Conservation (phyloP, 306 rosid genomes). For the Cucurbita moschata region DNA sequence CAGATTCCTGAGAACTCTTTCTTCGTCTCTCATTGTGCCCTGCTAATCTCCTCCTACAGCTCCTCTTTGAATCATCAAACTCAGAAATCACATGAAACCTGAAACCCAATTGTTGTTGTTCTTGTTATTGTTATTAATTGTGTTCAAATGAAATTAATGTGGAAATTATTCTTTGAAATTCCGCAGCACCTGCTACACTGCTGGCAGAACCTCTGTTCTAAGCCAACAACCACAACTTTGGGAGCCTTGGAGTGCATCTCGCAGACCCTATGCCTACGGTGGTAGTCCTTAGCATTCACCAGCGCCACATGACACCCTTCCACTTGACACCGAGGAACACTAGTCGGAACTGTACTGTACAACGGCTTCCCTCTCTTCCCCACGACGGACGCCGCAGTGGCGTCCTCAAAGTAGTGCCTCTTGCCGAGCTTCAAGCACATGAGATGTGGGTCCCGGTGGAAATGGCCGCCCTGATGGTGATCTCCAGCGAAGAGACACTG, state of each 20-base stretch:
- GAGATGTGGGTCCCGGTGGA: conserved; percentile 60
- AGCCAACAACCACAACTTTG: conserved; percentile 56
- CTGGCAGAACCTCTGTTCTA: conserved; percentile 91
- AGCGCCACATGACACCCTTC: conserved; percentile 86
- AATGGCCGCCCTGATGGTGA: conserved; percentile 16
- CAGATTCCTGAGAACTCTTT: conserved; percentile 69
- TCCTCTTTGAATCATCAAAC: conserved; percentile 83
- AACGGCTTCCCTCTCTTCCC: conserved; percentile 39
- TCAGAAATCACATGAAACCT: conserved; percentile 88
- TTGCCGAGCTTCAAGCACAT: conserved; percentile 83
- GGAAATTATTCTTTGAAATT: background rate
- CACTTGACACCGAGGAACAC: conserved; percentile 74
- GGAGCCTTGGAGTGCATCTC: conserved; percentile 94
- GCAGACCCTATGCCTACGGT: conserved; percentile 88
- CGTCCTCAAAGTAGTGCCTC: conserved; percentile 81
- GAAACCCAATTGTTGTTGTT: background rate
- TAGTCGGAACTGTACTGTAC: background rate
- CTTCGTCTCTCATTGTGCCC: conserved; percentile 94
- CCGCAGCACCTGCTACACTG: conserved; percentile 75
- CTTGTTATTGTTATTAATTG: background rate
- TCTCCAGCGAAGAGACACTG: conserved; percentile 18
- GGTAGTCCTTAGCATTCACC: conserved; percentile 69
- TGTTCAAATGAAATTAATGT: background rate
- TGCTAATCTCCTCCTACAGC: conserved; percentile 92
- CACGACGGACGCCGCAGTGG: conserved; percentile 13